Evolutionary conservation across 2,329 filamentous ascomycete genomes (phyloP).

Genomic region (Aureobasidium mangrovei): DNA sequence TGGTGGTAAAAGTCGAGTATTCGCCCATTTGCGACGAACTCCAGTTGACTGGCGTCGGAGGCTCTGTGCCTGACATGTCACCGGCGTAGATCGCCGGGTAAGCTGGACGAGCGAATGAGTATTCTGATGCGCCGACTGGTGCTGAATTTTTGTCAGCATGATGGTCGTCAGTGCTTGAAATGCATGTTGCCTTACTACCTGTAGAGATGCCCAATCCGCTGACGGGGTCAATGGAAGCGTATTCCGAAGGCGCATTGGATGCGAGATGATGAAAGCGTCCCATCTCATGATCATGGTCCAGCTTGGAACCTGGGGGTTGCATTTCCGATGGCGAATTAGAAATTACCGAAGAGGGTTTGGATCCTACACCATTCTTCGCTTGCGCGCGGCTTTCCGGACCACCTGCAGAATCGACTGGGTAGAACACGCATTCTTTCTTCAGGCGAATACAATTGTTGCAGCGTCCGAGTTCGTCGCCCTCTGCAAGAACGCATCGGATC

Average conservation of each 20-base stretch:
- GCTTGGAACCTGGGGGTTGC: conserved; percentile 2
- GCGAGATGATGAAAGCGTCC: conserved; percentile 18
- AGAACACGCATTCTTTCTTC: conserved; percentile 91
- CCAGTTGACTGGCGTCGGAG: conserved; percentile 1
- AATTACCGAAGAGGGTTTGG: conserved; percentile 16
- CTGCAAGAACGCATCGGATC: conserved; percentile 76
- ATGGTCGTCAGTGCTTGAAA: background rate
- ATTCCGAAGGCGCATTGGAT: conserved; percentile 18
- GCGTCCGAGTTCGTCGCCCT: conserved; percentile 62
- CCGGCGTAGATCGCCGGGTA: conserved; percentile 1
- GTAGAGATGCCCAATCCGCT: conserved; percentile 14
- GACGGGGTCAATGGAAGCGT: conserved; percentile 16
- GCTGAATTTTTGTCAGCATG: background rate
- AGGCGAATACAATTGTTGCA: conserved; percentile 90
- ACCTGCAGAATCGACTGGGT: conserved; percentile 68
- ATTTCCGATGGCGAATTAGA: conserved; percentile 16
- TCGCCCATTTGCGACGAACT: conserved; percentile 13
- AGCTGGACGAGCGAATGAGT: conserved; percentile 1
- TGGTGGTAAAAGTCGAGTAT: conserved; percentile 6
- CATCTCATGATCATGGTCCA: conserved; percentile 16
- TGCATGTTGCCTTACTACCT: background rate
- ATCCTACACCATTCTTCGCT: conserved; percentile 19
- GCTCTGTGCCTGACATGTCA: conserved; percentile 4
- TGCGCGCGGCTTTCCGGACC: conserved; percentile 44
- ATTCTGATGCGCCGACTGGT: conserved; percentile 2